Evolutionary conservation across 306 rosid genomes (phyloP).

Genomic region (Crotalaria pallida): DNA sequence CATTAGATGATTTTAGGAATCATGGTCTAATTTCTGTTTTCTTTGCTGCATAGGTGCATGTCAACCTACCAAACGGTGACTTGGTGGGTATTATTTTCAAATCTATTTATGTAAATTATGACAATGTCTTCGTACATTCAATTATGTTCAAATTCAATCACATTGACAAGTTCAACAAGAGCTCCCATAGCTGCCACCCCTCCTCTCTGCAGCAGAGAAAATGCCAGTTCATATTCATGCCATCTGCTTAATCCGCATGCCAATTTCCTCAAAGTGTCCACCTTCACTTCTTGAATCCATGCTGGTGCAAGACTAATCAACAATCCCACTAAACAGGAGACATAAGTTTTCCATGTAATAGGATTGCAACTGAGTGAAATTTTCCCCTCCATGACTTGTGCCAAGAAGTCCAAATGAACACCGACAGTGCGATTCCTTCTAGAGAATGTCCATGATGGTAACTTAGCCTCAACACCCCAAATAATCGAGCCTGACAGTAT

Average conservation of each 20-base stretch:
- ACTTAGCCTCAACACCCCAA: slow-evolving; percentile 54
- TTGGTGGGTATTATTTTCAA: no score
- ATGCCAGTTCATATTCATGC: slow-evolving; percentile 65
- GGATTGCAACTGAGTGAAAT: slow-evolving; percentile 57
- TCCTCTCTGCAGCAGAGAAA: slow-evolving; percentile 62
- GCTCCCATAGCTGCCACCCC: slow-evolving; percentile 63
- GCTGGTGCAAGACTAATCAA: slow-evolving; percentile 52
- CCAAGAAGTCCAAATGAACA: slow-evolving; percentile 64
- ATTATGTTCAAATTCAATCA: slow-evolving; percentile 17
- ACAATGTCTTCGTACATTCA: slow-evolving; percentile 16
- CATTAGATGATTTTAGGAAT: background rate
- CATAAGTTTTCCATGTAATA: slow-evolving; percentile 64
- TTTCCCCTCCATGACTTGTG: slow-evolving; percentile 59
- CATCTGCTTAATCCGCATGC: slow-evolving; percentile 52
- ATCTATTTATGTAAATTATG: no score
- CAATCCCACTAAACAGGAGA: slow-evolving; percentile 51
- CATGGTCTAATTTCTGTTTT: slow-evolving; percentile 1
- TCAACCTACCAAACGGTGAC: slow-evolving; percentile 94
- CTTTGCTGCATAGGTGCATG: slow-evolving; percentile 62
- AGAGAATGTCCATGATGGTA: slow-evolving; percentile 34
- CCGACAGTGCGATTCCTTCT: slow-evolving; percentile 44
- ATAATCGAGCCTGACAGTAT: slow-evolving; percentile 48
- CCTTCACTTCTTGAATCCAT: slow-evolving; percentile 61
- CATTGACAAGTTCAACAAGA: slow-evolving; percentile 49
- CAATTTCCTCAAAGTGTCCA: slow-evolving; percentile 50